Conservation (phyloP, 78 protist species). For the Speleostelium caveatum region DNA sequence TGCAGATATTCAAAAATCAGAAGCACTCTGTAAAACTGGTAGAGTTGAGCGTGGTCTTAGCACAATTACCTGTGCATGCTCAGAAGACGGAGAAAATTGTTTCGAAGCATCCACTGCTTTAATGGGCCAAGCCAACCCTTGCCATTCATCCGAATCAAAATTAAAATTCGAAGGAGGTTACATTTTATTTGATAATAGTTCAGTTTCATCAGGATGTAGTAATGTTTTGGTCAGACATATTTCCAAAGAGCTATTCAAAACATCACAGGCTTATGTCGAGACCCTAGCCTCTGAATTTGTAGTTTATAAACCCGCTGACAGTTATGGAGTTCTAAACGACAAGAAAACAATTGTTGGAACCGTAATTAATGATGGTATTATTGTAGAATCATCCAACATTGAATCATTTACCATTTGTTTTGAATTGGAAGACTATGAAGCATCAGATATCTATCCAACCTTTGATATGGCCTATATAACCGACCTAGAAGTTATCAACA, state of each 20-base stretch:
- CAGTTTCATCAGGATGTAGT: slow-evolving; percentile 13
- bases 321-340: slow-evolving; percentile 18
- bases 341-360: slow-evolving; percentile 31
- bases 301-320: slow-evolving; percentile 15
- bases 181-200: not conserved
- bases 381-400: not conserved
- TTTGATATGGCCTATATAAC: not conserved
- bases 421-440: too few relatives aligned
- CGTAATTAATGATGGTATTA: slow-evolving; percentile 42
- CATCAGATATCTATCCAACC: not conserved
- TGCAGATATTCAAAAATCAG: too few relatives aligned
- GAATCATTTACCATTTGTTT: not conserved
- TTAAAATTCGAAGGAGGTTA: slow-evolving; percentile 8
- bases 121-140: not conserved
- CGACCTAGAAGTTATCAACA: not conserved
- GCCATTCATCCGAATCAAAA: not conserved
- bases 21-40: slow-evolving; percentile 27
- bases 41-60: not conserved
- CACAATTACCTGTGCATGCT: slow-evolving; percentile 30
- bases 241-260: not conserved
- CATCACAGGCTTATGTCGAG: not conserved
- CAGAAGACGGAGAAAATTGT: not conserved
- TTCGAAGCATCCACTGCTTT: not conserved
- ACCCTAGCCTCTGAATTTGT: slow-evolving; percentile 38
- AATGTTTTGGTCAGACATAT: slow-evolving; percentile 10